Conservation (phyloP, 495 filamentous ascomycete species). For the Aspergillus coremiiformis region DNA sequence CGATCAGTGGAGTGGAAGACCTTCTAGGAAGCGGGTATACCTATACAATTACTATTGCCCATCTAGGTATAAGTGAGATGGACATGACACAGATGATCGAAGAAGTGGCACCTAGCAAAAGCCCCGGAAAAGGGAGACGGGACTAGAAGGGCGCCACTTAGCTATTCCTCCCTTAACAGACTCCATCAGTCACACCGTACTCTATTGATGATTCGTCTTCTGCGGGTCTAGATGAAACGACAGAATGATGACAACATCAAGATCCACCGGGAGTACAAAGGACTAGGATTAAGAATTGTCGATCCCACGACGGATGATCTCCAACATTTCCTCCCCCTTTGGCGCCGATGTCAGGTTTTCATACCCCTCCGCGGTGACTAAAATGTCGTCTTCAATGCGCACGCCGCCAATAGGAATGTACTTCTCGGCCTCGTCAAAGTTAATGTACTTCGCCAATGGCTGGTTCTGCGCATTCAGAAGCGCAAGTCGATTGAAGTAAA, state of each 20-base stretch:
- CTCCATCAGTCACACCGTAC: background rate
- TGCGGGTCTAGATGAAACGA: background rate
- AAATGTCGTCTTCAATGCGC: slow-evolving; percentile 85
- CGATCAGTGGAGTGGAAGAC: background rate
- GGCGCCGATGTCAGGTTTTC: slow-evolving; percentile 82
- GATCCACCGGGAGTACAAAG: background rate
- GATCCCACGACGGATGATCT: slow-evolving; percentile 43
- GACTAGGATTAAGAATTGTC: background rate
- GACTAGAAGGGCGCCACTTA: background rate
- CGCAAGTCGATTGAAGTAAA: slow-evolving; percentile 87
- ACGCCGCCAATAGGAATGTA: slow-evolving; percentile 81
- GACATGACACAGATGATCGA: background rate
- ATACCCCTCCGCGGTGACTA: slow-evolving; percentile 68
- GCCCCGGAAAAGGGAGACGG: background rate
- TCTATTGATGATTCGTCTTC: background rate
- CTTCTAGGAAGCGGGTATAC: background rate
- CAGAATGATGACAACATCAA: background rate
- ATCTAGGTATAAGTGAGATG: background rate
- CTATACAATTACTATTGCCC: background rate
- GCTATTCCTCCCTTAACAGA: background rate
- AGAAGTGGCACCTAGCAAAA: background rate
- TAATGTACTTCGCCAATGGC: slow-evolving; percentile 61
- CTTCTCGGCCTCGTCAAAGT: slow-evolving; percentile 58
- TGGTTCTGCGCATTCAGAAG: slow-evolving; percentile 67
- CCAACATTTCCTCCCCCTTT: slow-evolving; percentile 64